These are phyloP conservation scores for Fusarium succisae DNA, from an alignment of 2,329 filamentous ascomycete genomes.

Conservation along the genomic window DNA sequence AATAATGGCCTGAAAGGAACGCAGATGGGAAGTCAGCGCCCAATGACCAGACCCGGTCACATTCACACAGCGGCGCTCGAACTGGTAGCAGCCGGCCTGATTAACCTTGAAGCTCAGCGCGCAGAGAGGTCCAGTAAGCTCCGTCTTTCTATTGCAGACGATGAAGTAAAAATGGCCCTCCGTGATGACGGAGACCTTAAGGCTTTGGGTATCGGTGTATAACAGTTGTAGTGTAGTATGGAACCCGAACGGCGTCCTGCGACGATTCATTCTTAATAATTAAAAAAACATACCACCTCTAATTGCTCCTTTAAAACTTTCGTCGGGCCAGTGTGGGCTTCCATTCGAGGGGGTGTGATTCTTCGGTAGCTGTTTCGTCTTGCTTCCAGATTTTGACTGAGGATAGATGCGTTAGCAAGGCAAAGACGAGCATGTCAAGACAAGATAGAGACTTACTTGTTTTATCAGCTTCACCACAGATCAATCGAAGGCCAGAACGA, in stretches of 20 bases:
- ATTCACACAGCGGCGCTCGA: constrained; percentile 81
- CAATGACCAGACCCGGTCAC: constrained; percentile 47
- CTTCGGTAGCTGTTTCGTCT: constrained; percentile 88
- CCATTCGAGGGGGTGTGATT: constrained; percentile 93
- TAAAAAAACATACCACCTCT: constrained; percentile 3
- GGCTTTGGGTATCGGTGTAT: constrained; percentile 72
- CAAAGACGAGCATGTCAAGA: not conserved
- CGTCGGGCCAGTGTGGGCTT: constrained; percentile 80
- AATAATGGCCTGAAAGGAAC: constrained; percentile 43
- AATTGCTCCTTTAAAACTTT: constrained; percentile 67
- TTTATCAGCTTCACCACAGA: constrained; percentile 96
- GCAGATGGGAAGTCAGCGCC: constrained; percentile 42
- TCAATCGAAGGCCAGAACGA: constrained; percentile 84
- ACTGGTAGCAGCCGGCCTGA: constrained; percentile 85
- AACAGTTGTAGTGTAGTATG: constrained; percentile 43
- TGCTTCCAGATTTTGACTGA: constrained; percentile 94
- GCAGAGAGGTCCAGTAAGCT: constrained; percentile 90
- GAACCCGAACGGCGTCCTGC: constrained; percentile 16
- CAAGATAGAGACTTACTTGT: constrained; percentile 67
- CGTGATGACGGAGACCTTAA: constrained; percentile 88
- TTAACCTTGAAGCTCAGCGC: constrained; percentile 82
- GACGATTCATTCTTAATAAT: constrained; percentile 18
- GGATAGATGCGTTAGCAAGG: constrained; percentile 36
- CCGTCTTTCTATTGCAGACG: constrained; percentile 84
- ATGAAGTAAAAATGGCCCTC: constrained; percentile 89